Evolutionary conservation across 345 rosid genomes (phyloP), one percentile per base, ranked within the genome.

Genomic region (Moringa oleifera): DNA sequence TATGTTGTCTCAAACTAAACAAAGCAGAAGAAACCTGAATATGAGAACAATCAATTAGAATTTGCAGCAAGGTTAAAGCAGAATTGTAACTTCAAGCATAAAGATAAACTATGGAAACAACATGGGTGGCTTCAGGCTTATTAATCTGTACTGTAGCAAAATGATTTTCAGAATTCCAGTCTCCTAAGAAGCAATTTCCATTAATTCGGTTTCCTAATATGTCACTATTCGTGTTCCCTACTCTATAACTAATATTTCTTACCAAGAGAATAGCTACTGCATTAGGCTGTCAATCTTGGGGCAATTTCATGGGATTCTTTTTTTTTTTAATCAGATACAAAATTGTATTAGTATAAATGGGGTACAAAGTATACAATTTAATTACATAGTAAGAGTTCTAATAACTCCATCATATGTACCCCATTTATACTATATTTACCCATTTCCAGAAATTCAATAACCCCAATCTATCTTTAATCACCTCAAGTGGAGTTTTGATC

Each of bases 1-100:
- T 70, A 8, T 57, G 71, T 60, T 80, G 83, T 69, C 79, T 69
- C 63, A 62, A 51, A 62, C 77, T 64, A 47, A 60, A 71, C 51
- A 77, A 58, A 58, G 81, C 80, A 74, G 82, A 68, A 67, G 90
- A 68, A 67, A 76, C 84, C 94, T 87, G 94, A 69, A 36, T 47
- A 31, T 55, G 22, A 54, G 25, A 52, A 54, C 22, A 60, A 71
- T 25, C 62, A 51, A 67, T 65, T 57, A 63, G 20, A 68, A 51
- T 60, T 23, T 33, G 28, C 36, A 7, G 47, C 45, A 69, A 64
- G 60, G 13, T 41, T 41, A 41, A 53, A 18, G 70, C 58, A 51
- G 7, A 72, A 52, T 23, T 51, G 1, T 37, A 50, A 51, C 28
- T 56, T 19, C 28, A 52, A 64, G 49, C 63, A 58, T 13, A 55